These are phyloP conservation scores for Magnolia officinalis DNA, from an alignment of 164 flowering plant species.

Conservation along the genomic window DNA sequence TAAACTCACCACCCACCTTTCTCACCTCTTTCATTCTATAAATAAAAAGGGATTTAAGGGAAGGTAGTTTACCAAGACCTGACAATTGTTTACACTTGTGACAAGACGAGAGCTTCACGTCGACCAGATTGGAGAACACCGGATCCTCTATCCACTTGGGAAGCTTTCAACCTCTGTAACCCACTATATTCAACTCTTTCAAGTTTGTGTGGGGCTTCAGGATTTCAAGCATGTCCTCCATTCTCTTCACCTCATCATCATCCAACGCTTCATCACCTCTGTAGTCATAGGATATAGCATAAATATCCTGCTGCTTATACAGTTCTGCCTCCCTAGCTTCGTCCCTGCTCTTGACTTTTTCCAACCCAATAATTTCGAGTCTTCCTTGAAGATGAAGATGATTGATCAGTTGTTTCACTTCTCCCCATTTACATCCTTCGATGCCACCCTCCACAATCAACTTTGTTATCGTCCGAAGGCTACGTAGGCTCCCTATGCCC, in stretches of 20 bases:
- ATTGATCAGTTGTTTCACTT: slow-evolving; percentile 4
- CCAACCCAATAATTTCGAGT: neutral
- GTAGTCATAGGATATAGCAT: neutral
- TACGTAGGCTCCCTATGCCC: slow-evolving; percentile 4
- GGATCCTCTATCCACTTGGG: neutral
- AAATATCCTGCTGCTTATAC: neutral
- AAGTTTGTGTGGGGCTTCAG: neutral
- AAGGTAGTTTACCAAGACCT: neutral
- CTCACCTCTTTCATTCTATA: neutral
- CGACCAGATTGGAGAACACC: neutral
- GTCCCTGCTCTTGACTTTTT: neutral
- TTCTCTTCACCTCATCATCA: neutral
- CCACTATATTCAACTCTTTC: neutral
- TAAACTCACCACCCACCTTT: neutral
- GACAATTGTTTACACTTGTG: neutral
- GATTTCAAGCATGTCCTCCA: neutral
- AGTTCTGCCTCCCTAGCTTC: slow-evolving; percentile 7
- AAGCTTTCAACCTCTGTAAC: neutral
- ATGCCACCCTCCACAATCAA: slow-evolving; percentile 5
- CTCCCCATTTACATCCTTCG: slow-evolving; percentile 4
- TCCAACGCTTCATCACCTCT: neutral
- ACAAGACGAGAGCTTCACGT: neutral
- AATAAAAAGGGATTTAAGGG: neutral
- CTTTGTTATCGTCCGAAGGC: neutral
- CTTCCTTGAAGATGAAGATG: neutral